Base-by-base conservation (phyloP, 2,329 filamentous ascomycete genomes). In the Samsoniella hepiali region DNA sequence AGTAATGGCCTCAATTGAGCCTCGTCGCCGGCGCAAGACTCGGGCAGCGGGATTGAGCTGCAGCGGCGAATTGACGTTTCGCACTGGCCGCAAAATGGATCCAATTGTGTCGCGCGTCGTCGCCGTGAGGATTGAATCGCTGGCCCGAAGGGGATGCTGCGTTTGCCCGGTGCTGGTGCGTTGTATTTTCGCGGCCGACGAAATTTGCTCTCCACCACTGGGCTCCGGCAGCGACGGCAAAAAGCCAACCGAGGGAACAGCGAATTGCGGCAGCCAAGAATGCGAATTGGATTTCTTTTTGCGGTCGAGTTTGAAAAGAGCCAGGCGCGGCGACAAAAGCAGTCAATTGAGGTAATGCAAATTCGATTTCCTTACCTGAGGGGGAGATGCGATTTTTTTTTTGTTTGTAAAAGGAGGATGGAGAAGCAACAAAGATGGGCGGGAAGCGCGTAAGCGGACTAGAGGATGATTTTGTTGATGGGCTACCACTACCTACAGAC, bases 381-480 rank as follows among this genome's bases (percentile, higher is more conserved):
- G 58, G 57, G 58, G 55, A 29, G 32, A 49, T 31, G 42, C 42
- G 34, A 53, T 58, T 56, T 65, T 51, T 53, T 64, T 51, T 42
- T 63, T 58, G 59, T 55, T 22, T 22, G 32, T 54, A 63, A 53
- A 64, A 63, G 62, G 61, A 64, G 65, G 62, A 62, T 66, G 67
- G 62, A 66, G 59, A 65, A 67, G 65, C 53, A 53, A 62, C 62
- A 63, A 63, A 47, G 47, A 22, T 57, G 61, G 44, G 45, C 58
- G 58, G 22, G 49, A 64, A 66, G 63, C 67, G 69, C 68, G 69
- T 53, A 65, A 66, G 68, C 58, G 69, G 68, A 69, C 61, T 66
- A 64, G 54, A 55, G 62, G 62, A 66, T 64, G 68, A 67, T 70
- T 71, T 70, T 69, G 69, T 70, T 66, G 63, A 68, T 64, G 22